These are phyloP conservation scores for Verticillium albo-atrum DNA, from an alignment of 2,329 filamentous ascomycete species.

Conservation along the genomic window DNA sequence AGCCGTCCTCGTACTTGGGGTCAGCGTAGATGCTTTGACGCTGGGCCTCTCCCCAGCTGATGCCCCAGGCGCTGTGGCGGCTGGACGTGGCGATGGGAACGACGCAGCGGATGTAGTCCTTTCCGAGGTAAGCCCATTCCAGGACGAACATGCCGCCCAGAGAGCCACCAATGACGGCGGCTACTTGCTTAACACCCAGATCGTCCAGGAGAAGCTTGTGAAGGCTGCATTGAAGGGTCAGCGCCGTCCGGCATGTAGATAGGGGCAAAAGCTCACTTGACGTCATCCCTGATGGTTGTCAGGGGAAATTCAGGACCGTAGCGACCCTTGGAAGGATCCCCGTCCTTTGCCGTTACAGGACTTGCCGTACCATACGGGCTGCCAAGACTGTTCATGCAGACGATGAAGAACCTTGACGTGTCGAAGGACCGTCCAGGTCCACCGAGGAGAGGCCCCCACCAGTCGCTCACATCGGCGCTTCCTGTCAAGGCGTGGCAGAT, in stretches of 20 bases:
- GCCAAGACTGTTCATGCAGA: conserved; percentile 81
- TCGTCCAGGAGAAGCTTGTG: conserved; percentile 79
- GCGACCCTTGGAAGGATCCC: conserved; percentile 64
- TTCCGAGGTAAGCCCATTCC: conserved; percentile 88
- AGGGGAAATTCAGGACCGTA: conserved; percentile 97
- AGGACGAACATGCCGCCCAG: conserved; percentile 90
- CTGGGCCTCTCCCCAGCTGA: conserved; percentile 87
- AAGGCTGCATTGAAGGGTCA: conserved; percentile 44
- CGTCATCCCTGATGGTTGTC: conserved; percentile 92
- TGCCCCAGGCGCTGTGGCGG: conserved; percentile 83
- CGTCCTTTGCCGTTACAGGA: conserved; percentile 83
- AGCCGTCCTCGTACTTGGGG: conserved; percentile 96
- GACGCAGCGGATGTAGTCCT: conserved; percentile 74
- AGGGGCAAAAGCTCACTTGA: conserved; percentile 59
- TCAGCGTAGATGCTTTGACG: conserved; percentile 95
- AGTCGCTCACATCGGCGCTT: conserved; percentile 79
- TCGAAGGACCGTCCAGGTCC: conserved; percentile 77
- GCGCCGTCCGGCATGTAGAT: neutral
- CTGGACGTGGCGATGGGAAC: conserved; percentile 84
- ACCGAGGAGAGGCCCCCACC: conserved; percentile 82
- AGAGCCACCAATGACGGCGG: conserved; percentile 76
- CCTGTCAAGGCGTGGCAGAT: conserved; percentile 83
- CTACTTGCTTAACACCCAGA: conserved; percentile 72
- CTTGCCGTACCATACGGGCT: conserved; percentile 86
- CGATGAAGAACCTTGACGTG: conserved; percentile 75